phyloP scores from a whole-genome alignment of 2,329 filamentous ascomycete species.

The Fusarium nanum region DNA sequence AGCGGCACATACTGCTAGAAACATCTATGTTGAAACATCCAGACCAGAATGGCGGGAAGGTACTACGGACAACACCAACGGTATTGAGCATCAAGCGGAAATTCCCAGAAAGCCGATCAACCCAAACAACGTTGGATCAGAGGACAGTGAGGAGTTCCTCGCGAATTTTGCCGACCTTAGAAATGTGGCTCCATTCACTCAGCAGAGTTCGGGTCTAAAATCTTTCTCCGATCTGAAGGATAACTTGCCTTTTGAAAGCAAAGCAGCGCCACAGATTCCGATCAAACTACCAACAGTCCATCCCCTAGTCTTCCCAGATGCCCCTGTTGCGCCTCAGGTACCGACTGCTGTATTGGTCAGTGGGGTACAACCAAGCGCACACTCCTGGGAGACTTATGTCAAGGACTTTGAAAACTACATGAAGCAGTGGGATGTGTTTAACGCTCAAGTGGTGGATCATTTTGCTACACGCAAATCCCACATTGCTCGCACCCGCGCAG shows the following conservation, averaged over 20 bases:
- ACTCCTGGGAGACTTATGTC: conserved; percentile 64
- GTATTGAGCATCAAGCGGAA: conserved; percentile 38
- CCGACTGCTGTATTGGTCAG: conserved; percentile 58
- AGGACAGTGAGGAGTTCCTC: conserved; percentile 67
- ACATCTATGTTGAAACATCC: conserved; percentile 68
- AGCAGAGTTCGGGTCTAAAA: conserved; percentile 60
- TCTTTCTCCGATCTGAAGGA: conserved; percentile 68
- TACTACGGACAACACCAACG: conserved; percentile 51
- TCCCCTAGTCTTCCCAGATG: conserved; percentile 59
- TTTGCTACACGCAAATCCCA: conserved; percentile 64
- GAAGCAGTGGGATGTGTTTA: conserved; percentile 61
- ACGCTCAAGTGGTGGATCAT: conserved; percentile 65
- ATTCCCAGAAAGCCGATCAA: conserved; percentile 43
- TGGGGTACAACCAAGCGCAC: conserved; percentile 56
- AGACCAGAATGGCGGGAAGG: conserved; percentile 70
- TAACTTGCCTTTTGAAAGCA: conserved; percentile 67
- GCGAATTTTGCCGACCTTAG: conserved; percentile 65
- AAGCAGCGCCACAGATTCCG: conserved; percentile 57
- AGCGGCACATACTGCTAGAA: conserved; percentile 54
- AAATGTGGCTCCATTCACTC: conserved; percentile 66
- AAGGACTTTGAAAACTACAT: conserved; percentile 67
- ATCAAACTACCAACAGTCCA: conserved; percentile 51
- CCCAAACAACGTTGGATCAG: conserved; percentile 60
- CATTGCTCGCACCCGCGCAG: conserved; percentile 53
- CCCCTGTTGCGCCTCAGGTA: conserved; percentile 63